Percentiles rank a stretch among this genome's conserved stretches.
These are phyloP conservation scores for Gymnopus androsaceus DNA, from an alignment of 1,284 basidiomycete genomes.

Conservation along the genomic window DNA sequence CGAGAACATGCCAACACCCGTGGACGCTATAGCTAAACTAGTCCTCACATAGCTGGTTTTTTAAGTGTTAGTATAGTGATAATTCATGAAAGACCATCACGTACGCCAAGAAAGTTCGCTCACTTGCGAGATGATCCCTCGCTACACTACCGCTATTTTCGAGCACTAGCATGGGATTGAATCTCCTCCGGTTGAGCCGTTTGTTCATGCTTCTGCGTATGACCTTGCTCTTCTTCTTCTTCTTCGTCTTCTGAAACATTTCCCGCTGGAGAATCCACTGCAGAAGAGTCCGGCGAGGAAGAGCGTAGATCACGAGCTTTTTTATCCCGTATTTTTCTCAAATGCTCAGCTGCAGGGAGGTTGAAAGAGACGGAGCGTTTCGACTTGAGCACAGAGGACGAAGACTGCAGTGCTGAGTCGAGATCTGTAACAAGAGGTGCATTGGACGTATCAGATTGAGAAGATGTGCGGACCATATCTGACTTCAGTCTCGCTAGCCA, in stretches of 20 bases:
- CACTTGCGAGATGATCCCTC: conserved; percentile 50
- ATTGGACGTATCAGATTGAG: background rate
- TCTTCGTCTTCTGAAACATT: background rate
- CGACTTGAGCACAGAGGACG: background rate
- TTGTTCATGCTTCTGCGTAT: background rate
- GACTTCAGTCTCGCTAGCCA: background rate
- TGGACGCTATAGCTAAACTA: conserved; percentile 44
- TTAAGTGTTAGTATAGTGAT: no score
- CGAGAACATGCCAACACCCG: conserved; percentile 48
- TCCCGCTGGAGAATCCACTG: background rate
- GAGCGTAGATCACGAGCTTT: background rate
- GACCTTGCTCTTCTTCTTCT: background rate
- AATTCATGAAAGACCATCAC: no score
- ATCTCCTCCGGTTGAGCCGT: background rate
- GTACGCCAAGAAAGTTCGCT: conserved; percentile 52
- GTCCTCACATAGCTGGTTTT: no score
- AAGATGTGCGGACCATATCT: background rate
- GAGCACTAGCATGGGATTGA: conserved; percentile 31
- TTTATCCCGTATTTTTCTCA: background rate
- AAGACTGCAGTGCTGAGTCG: background rate
- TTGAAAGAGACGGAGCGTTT: conserved; percentile 4
- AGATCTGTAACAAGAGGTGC: background rate
- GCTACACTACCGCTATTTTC: conserved; percentile 49
- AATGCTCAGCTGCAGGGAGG: background rate
- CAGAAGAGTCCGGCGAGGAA: background rate